Evolutionary conservation across 2,329 filamentous ascomycete species (phyloP), one percentile per base, ranked within the genome.

Genomic region (Orbilia ellipsospora): DNA sequence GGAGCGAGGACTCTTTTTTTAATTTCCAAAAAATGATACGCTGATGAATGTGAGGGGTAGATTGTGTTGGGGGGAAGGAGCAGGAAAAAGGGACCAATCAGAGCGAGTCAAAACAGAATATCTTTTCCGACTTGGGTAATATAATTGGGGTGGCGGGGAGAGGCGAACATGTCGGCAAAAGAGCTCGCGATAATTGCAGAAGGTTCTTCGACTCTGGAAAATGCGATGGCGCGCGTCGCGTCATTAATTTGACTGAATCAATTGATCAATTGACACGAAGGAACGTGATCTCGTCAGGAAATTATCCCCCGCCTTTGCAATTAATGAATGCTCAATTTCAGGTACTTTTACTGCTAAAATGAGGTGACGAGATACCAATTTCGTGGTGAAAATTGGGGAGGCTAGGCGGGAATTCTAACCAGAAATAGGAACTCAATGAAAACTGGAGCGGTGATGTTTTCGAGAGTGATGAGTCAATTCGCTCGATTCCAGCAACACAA

Each of bases 221-320:
- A 69, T 63, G 48, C 42, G 64, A 69, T 69, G 72, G 72, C 70
- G 70, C 63, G 70, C 72, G 72, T 31, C 64, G 72, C 60, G 72
- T 75, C 64, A 65, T 57, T 54, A 6, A 48, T 36, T 36, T 36
- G 31, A 4, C 28, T 36, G 31, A 36, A 36, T 36, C 31, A 36
- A 6, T 36, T 36, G 10, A 44, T 20, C 26, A 5, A 20, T 45
- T 23, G 40, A 59, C 72, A 61, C 72, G 72, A 54, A 64, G 57
- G 64, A 75, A 75, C 72, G 72, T 75, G 72, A 75, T 61, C 28
- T 63, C 56, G 63, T 59, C 16, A 31, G 36, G 55, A 40, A 50
- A 66, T 13, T 56, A 23, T 10, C 42, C 13, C 50, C 69, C 55
- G 68, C 68, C 55, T 55, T 54, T 60, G 59, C 15, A 64, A 72